Conservation (phyloP, 2,329 filamentous ascomycete species). For the Aureobasidium sp. region DNA sequence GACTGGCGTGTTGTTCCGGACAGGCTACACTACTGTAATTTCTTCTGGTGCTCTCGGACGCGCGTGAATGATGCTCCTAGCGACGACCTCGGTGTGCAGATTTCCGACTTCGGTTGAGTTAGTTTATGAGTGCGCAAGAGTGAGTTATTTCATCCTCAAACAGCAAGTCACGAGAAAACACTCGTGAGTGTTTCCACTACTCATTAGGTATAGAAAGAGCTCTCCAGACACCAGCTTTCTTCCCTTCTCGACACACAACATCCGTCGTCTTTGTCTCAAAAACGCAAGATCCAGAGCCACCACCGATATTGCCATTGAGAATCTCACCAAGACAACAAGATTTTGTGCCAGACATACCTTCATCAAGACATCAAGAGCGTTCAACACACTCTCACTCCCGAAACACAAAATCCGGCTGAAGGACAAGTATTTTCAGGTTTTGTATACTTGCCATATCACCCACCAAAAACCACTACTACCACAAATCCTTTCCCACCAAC, state of each 20-base stretch:
- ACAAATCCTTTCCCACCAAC: background rate
- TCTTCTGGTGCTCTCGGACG: too few relatives aligned
- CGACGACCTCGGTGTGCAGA: too few relatives aligned
- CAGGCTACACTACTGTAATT: fast-evolving
- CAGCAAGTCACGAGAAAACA: background rate
- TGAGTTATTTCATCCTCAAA: background rate
- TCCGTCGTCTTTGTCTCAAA: background rate
- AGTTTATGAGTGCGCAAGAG: background rate
- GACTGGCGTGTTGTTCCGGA: background rate
- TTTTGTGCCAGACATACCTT: background rate
- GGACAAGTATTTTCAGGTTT: background rate
- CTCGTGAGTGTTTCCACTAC: background rate
- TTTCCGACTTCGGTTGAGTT: background rate
- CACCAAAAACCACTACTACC: background rate
- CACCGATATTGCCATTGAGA: background rate
- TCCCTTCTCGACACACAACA: background rate
- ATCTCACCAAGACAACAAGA: background rate
- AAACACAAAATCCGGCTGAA: background rate
- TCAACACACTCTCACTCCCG: background rate
- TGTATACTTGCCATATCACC: background rate
- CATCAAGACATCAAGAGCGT: background rate
- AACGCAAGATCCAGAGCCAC: background rate
- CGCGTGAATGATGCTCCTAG: background rate
- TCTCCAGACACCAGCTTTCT: background rate
- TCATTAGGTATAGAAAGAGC: background rate